A percentile compares a stretch with the other conserved stretches of the same genome.
Conservation (phyloP, 495 filamentous ascomycete genomes). For the Rostrohypoxylon terebratum region DNA sequence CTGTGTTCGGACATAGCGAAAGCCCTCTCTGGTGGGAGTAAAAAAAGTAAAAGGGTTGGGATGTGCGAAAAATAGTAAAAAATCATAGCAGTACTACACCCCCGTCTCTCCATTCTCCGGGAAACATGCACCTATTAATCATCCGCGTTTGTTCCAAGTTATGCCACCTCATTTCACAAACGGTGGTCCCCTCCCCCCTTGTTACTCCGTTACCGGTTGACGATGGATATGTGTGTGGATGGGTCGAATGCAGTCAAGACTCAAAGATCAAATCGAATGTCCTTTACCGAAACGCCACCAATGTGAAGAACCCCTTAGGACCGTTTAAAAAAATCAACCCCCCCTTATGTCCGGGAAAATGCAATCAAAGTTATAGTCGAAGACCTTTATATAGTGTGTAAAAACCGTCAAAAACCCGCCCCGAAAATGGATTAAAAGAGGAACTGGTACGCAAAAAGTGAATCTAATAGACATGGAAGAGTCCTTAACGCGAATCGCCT, state of each 20-base stretch:
- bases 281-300: conserved; percentile 36
- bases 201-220: conserved; percentile 19
- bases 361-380: conserved; percentile 24
- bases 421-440: conserved; percentile 22
- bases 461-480: conserved; percentile 2
- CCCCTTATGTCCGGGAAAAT: conserved; percentile 40
- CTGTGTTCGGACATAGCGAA: background rate
- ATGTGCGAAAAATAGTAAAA: no score
- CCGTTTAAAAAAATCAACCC: conserved; percentile 11
- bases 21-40: background rate
- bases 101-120: conserved; percentile 4
- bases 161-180: background rate
- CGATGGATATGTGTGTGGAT: conserved; percentile 17
- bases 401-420: conserved; percentile 12
- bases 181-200: conserved; percentile 2
- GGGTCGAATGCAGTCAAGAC: conserved; percentile 25
- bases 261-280: background rate
- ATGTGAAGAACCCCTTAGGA: conserved; percentile 10
- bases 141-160: background rate
- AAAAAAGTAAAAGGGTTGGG: background rate
- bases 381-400: conserved; percentile 26
- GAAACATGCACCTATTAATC: conserved; percentile 26
- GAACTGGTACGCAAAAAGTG: conserved; percentile 11
- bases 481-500: background rate
- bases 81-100: conserved; percentile 5